Evolutionary conservation across 2,329 filamentous ascomycete species (phyloP).

Genomic region (Ustulina deusta): DNA sequence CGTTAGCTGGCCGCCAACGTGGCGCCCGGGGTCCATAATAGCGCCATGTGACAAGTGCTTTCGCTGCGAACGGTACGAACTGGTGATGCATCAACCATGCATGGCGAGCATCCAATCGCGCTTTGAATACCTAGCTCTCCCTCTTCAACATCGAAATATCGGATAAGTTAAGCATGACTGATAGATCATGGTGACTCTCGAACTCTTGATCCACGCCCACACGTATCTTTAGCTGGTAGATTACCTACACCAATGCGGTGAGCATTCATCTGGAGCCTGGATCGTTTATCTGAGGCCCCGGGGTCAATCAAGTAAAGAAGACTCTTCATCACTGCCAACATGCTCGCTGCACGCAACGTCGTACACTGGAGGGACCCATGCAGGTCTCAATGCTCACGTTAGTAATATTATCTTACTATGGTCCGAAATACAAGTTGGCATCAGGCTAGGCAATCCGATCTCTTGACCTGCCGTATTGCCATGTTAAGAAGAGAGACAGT

Average conservation of each 20-base stretch:
- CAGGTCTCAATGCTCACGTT: background rate
- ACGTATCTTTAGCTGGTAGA: constrained; percentile 7
- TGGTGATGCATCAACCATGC: background rate
- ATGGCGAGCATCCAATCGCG: background rate
- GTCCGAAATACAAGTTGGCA: background rate
- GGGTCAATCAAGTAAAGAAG: background rate
- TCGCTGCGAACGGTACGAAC: background rate
- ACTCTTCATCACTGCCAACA: background rate
- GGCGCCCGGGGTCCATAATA: background rate
- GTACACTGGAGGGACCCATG: background rate
- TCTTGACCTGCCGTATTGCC: background rate
- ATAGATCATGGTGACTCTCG: background rate
- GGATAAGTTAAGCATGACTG: background rate
- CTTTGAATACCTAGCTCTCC: background rate
- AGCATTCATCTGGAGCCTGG: background rate
- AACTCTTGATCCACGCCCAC: background rate
- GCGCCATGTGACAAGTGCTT: constrained; percentile 14
- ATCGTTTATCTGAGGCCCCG: background rate
- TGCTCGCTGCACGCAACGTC: background rate
- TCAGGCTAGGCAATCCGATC: background rate
- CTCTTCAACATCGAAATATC: background rate
- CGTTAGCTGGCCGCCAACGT: background rate
- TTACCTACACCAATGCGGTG: constrained; percentile 4
- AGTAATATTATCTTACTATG: constrained; percentile 3
- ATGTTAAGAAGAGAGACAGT: background rate